Evolutionary conservation across 179 eudicot genomes (phyloP).

Genomic region (Silene noctiflora): DNA sequence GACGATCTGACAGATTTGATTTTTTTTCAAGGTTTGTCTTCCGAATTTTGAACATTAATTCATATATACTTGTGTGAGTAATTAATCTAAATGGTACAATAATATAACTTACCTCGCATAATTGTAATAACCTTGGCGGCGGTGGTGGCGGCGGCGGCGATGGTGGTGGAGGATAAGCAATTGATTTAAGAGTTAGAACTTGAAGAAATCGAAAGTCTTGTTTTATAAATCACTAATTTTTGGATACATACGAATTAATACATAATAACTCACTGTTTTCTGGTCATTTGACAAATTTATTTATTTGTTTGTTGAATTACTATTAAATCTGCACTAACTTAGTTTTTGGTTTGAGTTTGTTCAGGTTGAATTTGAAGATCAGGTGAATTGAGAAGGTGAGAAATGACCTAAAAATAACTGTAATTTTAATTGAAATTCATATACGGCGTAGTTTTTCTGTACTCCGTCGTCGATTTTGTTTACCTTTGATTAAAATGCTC

Average conservation of each 20-base stretch:
- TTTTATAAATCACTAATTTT: neutral
- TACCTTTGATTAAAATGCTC: neutral
- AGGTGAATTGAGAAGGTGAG: slow-evolving; percentile 3
- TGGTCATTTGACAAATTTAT: neutral
- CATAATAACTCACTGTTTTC: neutral
- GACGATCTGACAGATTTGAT: slow-evolving; percentile 8
- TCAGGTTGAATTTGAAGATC: slow-evolving; percentile 7
- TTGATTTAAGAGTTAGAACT: neutral
- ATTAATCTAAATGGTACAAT: no score
- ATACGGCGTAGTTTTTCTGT: neutral
- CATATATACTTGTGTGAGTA: no score
- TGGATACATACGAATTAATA: no score
- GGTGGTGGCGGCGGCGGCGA: no score
- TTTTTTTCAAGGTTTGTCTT: slow-evolving; percentile 19
- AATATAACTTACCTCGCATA: no score
- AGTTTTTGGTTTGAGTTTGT: slow-evolving; percentile 7
- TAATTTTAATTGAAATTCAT: neutral
- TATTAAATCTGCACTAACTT: neutral
- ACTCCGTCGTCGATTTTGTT: no score
- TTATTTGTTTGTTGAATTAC: neutral
- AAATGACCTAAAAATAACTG: neutral
- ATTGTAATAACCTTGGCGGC: no score
- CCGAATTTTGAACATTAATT: neutral
- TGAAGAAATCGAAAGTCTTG: neutral
- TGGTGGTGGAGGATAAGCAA: no score